Base-by-base conservation (phyloP, 2,329 filamentous ascomycete genomes). In the Trichophyton rubrum region DNA sequence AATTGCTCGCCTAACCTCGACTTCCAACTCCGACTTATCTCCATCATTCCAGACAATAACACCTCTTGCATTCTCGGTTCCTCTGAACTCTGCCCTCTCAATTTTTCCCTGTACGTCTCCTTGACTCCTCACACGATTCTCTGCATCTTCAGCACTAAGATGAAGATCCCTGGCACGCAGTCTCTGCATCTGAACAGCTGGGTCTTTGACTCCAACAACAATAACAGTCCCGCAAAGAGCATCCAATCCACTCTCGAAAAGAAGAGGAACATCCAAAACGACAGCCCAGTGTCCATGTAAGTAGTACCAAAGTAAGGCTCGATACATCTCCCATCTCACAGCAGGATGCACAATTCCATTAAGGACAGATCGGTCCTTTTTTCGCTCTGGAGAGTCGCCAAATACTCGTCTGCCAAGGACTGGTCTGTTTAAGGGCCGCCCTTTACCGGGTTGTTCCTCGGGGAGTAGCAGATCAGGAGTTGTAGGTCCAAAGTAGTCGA, bases 281-380 rank as follows among this genome's bases (percentile, higher is more conserved):
- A 96, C 90, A 0, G 90, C 91, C 90, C 92, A 93, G 70, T 85
- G 72, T 0, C 93, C 92, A 1, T 75, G 75, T 13, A 93, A 60
- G 69, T 96, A 96, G 66, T 83, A 83, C 63, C 79, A 77, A n/a
- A 90, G 69, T 61, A 97, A 82, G 56, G 82, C 79, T 67, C 80
- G 84, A 73, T 90, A 89, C 81, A 96, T 92, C 72, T 88, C 90
- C 69, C 78, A 80, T 45, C 91, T 81, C 47, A 99, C 91, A 0
- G 89, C 90, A 0, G 93, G 93, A 72, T 99, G 93, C 58, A 97
- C 89, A 66, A 99, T 97, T 56, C 82, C 79, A 71, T 97, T 97
- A 13, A 99, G 80, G 33, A 88, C 85, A 59, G 80, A 83, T 27
- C 92, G 80, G 72, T 96, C 90, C 64, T 78, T 80, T 67, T 82